These are phyloP conservation scores for Lasiodiplodia hormozganensis DNA, from an alignment of 2,329 filamentous ascomycete species.

Conservation along the genomic window DNA sequence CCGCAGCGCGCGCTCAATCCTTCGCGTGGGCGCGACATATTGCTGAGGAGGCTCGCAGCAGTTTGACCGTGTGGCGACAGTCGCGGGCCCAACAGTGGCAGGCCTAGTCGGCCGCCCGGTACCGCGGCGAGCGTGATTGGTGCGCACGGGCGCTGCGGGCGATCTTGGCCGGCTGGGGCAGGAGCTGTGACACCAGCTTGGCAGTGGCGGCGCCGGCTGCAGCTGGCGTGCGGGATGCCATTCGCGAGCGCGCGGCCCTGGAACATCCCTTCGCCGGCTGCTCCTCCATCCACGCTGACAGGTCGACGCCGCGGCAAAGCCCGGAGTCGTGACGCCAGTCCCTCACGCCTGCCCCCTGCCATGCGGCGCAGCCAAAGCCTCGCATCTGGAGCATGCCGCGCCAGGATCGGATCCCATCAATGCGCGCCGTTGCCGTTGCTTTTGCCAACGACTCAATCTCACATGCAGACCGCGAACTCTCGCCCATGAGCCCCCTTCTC, in stretches of 20 bases:
- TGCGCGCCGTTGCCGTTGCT: constrained; percentile 20
- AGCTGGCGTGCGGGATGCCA: constrained; percentile 28
- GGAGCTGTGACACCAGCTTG: constrained; percentile 26
- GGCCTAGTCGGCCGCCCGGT: constrained; percentile 27
- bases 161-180: constrained; percentile 26
- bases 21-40: constrained; percentile 9
- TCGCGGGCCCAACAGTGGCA: constrained; percentile 7
- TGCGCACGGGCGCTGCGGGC: constrained; percentile 3
- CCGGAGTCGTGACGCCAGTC: constrained; percentile 7
- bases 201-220: constrained; percentile 28
- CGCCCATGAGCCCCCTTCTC: constrained; percentile 18
- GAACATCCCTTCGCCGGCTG: constrained; percentile 20
- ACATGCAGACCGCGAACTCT: constrained; percentile 8
- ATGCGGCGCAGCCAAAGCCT: constrained; percentile 9
- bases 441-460: constrained; percentile 8
- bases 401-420: constrained; percentile 28
- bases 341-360: constrained; percentile 1
- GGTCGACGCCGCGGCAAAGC: constrained; percentile 8
- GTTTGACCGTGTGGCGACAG: constrained; percentile 23
- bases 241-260: constrained; percentile 13
- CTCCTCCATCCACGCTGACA: constrained; percentile 15
- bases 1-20: constrained; percentile 24
- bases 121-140: constrained; percentile 26
- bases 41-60: neutral
- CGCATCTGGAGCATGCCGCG: constrained; percentile 18